Evolutionary conservation across 495 filamentous ascomycete species (phyloP), one percentile per base, ranked within the genome.

Genomic region (Podospora pseudocomata): DNA sequence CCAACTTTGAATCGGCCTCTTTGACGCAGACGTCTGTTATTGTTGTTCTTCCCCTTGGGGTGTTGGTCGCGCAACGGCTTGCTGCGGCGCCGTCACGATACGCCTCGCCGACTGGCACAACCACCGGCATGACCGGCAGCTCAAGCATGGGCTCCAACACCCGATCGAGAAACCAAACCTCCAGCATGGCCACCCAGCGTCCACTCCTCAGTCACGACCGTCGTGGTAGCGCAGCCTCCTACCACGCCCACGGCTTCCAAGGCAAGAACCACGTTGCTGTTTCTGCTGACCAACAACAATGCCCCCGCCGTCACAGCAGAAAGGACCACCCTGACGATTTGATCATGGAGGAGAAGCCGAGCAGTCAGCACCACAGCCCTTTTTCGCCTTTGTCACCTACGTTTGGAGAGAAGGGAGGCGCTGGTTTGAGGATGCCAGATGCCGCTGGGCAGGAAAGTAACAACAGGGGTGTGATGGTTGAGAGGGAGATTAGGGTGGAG

Each of bases 21-120:
- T 82, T 90, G 58, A 82, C 87, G 18, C 76, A 89, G 2, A 92
- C 90, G 11, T 80, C 90, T 3, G 89, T 92, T 53, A 83, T 88
- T 57, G 82, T 96, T 67, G 90, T 90, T 57, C 85, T 95, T 2
- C 93, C 93, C 0, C 84, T 97, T 2, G 93, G 92, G 20, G 89
- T 89, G 5, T 86, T 96, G 71, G 70, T 96, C 86, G 93, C 93
- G 86, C 68, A 82, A 81, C 65, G 82, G 77, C 56, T 80, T 71
- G 65, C 81, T 23, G 70, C 70, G 64, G 69, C 70, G 0, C 3
- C 2, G 23, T 66, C 39, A 11, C 39, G 6, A 3, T 49, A 49
- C 39, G 9, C 6, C 7, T 49, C 39, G 6, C 39, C 39, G 13
- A 49, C 15, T 16, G 0, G 39, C 39, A 0, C 39, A 11, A 11